Evolutionary conservation across 768 basidiomycete genomes (phyloP).

Genomic region (Pilatotrama ljubarskyi): DNA sequence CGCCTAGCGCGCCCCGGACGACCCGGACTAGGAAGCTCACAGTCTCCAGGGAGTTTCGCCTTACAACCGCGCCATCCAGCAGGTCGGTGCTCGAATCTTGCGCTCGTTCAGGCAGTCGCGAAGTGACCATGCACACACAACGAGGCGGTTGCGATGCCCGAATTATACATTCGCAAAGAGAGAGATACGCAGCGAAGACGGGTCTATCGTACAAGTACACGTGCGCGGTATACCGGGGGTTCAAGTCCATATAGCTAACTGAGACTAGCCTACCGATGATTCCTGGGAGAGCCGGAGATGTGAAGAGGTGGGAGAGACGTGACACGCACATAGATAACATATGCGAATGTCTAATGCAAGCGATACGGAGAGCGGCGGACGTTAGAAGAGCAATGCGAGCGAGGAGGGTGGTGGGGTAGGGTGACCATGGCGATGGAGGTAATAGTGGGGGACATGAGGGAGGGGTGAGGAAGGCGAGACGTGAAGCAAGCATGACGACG

Average conservation of each 20-base stretch:
- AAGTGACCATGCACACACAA: background rate
- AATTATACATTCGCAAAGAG: conserved; percentile 9
- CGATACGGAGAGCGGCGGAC: conserved; percentile 13
- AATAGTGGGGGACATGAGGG: background rate
- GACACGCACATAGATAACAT: conserved; percentile 20
- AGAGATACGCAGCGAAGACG: background rate
- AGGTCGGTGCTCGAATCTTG: background rate
- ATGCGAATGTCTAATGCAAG: conserved; percentile 21
- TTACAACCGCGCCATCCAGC: background rate
- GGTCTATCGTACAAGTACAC: conserved; percentile 26
- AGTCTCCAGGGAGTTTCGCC: background rate
- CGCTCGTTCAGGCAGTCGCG: background rate
- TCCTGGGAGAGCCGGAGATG: conserved; percentile 1
- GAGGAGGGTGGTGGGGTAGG: background rate
- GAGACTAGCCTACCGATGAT: conserved; percentile 2
- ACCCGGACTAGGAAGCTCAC: too few relatives aligned
- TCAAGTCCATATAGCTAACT: conserved; percentile 1
- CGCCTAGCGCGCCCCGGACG: too few relatives aligned
- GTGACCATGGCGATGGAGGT: background rate
- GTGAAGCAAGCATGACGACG: background rate
- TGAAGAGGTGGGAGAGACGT: background rate
- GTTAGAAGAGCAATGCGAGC: conserved; percentile 15
- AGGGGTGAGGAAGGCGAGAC: background rate
- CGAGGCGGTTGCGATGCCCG: conserved; percentile 7
- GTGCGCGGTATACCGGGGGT: background rate